Base-by-base conservation (phyloP, 164 flowering plant genomes). In the Paratinospora sagittata region DNA sequence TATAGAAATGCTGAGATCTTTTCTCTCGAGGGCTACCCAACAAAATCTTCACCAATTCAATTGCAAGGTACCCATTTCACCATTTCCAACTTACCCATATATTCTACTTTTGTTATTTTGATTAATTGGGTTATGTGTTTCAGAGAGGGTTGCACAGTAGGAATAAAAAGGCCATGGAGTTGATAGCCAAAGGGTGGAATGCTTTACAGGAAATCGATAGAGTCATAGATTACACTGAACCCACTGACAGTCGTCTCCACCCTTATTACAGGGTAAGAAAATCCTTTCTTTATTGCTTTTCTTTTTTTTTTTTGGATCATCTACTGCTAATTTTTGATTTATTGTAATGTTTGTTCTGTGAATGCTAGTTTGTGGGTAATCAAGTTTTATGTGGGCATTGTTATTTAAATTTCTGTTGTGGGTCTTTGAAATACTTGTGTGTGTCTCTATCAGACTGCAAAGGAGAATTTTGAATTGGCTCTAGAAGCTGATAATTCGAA, bases 201-300 rank as follows among this genome's bases (percentile, higher is more conserved):
- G 94, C 97, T 67, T 61, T 95, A 71, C 79, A 90, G 74, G 99
- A 95, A 82, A 97, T 95, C 26, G 99, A 95, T 39, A 82, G 97
- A 81, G 93, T 93, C 27, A 87, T 89, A 14, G 97, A 93, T 75
- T 85, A 85, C 61, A 78, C 89, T 17, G 93, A 90, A 55, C 82
- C 81, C 70, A 87, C 86, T 17, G 97, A 93, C 79, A 82, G 78
- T 23, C 94, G 97, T 47, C 97, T 92, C 71, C 84, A 89, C 75
- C 97, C 99, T 75, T 85, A 73, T 10, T 88, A 89, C 39, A 78
- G 81, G 66, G 83, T 81, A 76, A 67, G 69, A 41, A 19, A 36
- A 13, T n/a, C n/a, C n/a, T n/a, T n/a, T n/a, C n/a, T n/a, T n/a
- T n/a, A n/a, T n/a, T n/a, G n/a, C n/a, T n/a, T n/a, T n/a, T n/a